phyloP scores from a whole-genome alignment of 2,329 filamentous ascomycete species.

The Paracamarosporium sp. region DNA sequence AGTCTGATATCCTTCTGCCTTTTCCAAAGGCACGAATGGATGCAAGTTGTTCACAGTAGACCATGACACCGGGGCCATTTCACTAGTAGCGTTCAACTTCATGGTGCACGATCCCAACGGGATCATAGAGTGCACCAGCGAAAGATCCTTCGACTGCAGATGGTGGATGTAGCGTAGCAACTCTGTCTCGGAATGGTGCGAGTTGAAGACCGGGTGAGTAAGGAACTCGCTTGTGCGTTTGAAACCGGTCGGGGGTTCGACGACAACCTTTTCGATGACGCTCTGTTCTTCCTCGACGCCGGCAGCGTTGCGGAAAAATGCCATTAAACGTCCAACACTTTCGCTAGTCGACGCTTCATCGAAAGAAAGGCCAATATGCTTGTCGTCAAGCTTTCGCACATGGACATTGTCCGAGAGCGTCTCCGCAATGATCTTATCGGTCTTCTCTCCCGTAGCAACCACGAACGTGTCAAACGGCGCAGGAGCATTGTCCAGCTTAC shows the following conservation, averaged over 20 bases:
- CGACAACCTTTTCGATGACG: conserved; percentile 21
- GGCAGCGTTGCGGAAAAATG: conserved; percentile 59
- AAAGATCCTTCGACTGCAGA: conserved; percentile 91
- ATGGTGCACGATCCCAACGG: conserved; percentile 96
- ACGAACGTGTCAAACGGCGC: conserved; percentile 83
- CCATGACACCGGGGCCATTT: conserved; percentile 87
- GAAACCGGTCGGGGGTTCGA: conserved; percentile 60
- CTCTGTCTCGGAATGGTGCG: conserved; percentile 93
- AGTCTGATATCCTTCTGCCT: conserved; percentile 71
- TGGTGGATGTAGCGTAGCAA: conserved; percentile 92
- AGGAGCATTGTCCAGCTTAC: conserved; percentile 61
- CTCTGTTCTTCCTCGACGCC: conserved; percentile 22
- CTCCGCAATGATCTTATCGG: conserved; percentile 59
- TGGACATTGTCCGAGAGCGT: conserved; percentile 63
- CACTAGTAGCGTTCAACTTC: conserved; percentile 94
- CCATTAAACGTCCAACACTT: conserved; percentile 64
- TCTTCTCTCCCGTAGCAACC: conserved; percentile 60
- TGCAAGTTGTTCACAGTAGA: conserved; percentile 80
- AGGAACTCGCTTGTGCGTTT: conserved; percentile 77
- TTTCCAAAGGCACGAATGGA: conserved; percentile 73
- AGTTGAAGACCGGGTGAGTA: conserved; percentile 93
- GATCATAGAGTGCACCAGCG: conserved; percentile 96
- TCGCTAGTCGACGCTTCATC: conserved; percentile 73
- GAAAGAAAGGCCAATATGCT: conserved; percentile 74
- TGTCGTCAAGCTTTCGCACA: conserved; percentile 67